Evolutionary conservation across 345 rosid species (phyloP).

Genomic region (Ceriops zippeliana): DNA sequence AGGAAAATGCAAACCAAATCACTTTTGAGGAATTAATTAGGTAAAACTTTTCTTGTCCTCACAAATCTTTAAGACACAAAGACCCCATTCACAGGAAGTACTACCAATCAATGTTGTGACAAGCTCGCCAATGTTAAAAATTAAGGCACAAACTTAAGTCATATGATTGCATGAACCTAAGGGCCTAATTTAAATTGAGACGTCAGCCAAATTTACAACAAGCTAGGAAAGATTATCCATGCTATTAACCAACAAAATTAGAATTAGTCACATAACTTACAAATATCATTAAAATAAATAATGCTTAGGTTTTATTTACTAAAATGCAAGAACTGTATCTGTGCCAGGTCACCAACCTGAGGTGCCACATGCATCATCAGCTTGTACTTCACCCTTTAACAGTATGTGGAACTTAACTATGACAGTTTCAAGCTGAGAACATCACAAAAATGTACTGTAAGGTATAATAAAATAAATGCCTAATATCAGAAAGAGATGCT

Average conservation of each 20-base stretch:
- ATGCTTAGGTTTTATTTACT: too few species aligned
- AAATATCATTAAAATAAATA: not conserved
- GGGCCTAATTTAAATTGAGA: too few species aligned
- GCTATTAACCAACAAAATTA: not conserved
- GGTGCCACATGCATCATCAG: slow-evolving; percentile 31
- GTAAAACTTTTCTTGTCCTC: not conserved
- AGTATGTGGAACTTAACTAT: slow-evolving; percentile 49
- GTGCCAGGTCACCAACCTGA: slow-evolving; percentile 40
- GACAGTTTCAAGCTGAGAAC: slow-evolving; percentile 53
- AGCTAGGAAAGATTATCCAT: not conserved
- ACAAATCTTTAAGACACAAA: too few species aligned
- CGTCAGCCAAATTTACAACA: slow-evolving; percentile 5
- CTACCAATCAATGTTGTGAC: not conserved
- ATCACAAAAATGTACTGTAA: slow-evolving; percentile 15
- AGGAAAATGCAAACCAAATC: not conserved
- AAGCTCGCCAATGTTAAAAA: not conserved
- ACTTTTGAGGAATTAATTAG: not conserved
- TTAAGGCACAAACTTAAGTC: not conserved
- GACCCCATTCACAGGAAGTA: too few species aligned
- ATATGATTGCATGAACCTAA: not conserved
- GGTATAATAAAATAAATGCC: not conserved
- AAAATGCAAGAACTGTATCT: slow-evolving; percentile 3
- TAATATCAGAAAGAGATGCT: not conserved
- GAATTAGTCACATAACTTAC: not conserved
- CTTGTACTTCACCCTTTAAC: slow-evolving; percentile 38